Evolutionary conservation across 768 basidiomycete genomes (phyloP), one percentile per base, ranked within the genome.

Genomic region (Pleurotus sapidus): DNA sequence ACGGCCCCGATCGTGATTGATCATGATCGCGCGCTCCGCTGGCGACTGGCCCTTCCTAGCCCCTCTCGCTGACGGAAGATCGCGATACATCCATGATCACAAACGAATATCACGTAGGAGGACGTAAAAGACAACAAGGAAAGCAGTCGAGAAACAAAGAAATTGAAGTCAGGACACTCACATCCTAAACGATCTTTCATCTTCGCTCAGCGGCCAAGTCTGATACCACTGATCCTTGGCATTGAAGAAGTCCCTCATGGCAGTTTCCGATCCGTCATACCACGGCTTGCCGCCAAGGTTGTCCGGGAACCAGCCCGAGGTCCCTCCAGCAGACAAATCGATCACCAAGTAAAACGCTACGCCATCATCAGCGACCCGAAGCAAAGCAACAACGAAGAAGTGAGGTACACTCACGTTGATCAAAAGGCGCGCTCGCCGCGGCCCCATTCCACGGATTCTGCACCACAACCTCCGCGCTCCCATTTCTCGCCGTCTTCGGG

Each of bases 241-340:
- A 6, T 67, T 57, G 15, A 85, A 83, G 68, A 92, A 91, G 55
- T 88, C 86, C 46, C 70, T 73, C 88, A 90, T 90, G 7, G 89
- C 90, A n/a, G 76, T 79, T 42, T 60, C 62, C 34, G 81, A 81
- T 1, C 77, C 81, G 66, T 93, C 89, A 55, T 86, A 73, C 91
- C 91, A 92, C 14, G 89, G 87, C 68, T 93, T 92, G 55, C 69
- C 76, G 37, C 89, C 91, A 3, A 84, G 73, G 5, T 75, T 78
- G 65, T 96, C 94, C 0, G 90, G 90, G 82, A 95, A 95, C 89
- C 88, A 95, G 20, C 93, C 93, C 59, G 82, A 86, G 53, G 89
- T 93, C 0, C 91, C 92, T 0, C 93, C 93, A 0, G 78, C 91
- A 0, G 87, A 89, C 7, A 95, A 72, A 62, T 88, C 77, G 55